Conservation (phyloP, 2,329 filamentous ascomycete species). For the Trichoderma gracile region DNA sequence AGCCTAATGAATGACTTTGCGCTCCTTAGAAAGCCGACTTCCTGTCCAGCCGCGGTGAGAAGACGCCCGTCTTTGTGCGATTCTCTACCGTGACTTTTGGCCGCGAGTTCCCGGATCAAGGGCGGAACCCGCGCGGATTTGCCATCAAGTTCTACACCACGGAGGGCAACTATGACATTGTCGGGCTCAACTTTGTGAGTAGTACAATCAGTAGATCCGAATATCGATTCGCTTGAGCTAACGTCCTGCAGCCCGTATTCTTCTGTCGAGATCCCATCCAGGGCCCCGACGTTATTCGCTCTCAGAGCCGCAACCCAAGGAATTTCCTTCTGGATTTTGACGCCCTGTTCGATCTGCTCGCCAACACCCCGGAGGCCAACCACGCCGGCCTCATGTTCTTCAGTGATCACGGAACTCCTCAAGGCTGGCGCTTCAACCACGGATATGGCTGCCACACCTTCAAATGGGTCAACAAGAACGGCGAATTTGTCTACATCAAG, state of each 20-base stretch:
- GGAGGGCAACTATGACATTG: slow-evolving; percentile 66
- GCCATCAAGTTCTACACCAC: slow-evolving; percentile 61
- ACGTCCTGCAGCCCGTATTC: slow-evolving; percentile 50
- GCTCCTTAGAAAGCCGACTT: slow-evolving; percentile 44
- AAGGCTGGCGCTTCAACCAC: slow-evolving; percentile 29
- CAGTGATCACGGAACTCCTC: not conserved
- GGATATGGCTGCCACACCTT: slow-evolving; percentile 52
- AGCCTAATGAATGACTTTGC: not conserved
- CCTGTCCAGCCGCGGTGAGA: slow-evolving; percentile 54
- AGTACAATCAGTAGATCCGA: no score
- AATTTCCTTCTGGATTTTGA: not conserved
- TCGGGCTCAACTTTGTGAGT: slow-evolving; percentile 63
- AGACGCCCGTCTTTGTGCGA: slow-evolving; percentile 58
- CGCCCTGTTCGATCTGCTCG: not conserved
- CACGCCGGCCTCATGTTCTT: not conserved
- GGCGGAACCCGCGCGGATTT: slow-evolving; percentile 69
- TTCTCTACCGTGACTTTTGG: slow-evolving; percentile 69
- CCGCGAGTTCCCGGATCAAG: slow-evolving; percentile 60
- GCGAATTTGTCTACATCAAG: slow-evolving; percentile 48
- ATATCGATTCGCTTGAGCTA: slow-evolving; percentile 5
- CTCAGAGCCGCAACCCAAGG: not conserved
- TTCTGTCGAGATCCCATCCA: slow-evolving; percentile 51
- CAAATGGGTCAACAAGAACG: slow-evolving; percentile 36
- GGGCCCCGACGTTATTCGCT: slow-evolving; percentile 38
- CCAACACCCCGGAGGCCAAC: not conserved